These are phyloP conservation scores for Pseudogymnoascus sp. DNA, from an alignment of 2,329 filamentous ascomycete species.

Conservation along the genomic window DNA sequence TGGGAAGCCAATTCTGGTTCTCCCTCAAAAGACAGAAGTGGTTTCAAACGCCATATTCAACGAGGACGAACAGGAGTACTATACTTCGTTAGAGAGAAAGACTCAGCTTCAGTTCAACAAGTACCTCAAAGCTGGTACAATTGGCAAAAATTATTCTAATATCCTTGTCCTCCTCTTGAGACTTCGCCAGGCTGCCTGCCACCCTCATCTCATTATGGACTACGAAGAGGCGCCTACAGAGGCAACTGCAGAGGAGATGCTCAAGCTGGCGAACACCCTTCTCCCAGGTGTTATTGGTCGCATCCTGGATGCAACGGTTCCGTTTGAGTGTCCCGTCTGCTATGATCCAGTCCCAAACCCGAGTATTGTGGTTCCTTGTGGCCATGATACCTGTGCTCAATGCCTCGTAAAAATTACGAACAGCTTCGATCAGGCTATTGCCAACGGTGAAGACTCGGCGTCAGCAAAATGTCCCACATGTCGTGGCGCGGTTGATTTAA, in stretches of 20 bases:
- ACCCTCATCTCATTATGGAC: constrained; percentile 63
- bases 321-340: constrained; percentile 75
- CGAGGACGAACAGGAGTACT: constrained; percentile 56
- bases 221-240: constrained; percentile 37
- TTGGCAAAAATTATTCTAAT: constrained; percentile 67
- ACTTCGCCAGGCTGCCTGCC: constrained; percentile 73
- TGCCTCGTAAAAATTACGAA: constrained; percentile 66
- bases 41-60: constrained; percentile 57
- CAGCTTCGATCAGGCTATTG: constrained; percentile 44
- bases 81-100: constrained; percentile 55
- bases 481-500: constrained; percentile 55
- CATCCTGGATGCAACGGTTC: constrained; percentile 37
- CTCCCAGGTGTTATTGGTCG: constrained; percentile 53
- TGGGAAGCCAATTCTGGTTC: constrained; percentile 63
- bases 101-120: constrained; percentile 67
- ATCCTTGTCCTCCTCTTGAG: constrained; percentile 72
- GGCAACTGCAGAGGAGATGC: constrained; percentile 30
- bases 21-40: constrained; percentile 58
- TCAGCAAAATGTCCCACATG: constrained; percentile 61
- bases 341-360: constrained; percentile 68
- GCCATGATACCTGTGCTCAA: constrained; percentile 69
- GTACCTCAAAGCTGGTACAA: constrained; percentile 59
- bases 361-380: constrained; percentile 72
- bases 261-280: constrained; percentile 55
- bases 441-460: constrained; percentile 47